These are phyloP conservation scores for Fusarium luffae DNA, from an alignment of 2,329 filamentous ascomycete species.

Conservation along the genomic window DNA sequence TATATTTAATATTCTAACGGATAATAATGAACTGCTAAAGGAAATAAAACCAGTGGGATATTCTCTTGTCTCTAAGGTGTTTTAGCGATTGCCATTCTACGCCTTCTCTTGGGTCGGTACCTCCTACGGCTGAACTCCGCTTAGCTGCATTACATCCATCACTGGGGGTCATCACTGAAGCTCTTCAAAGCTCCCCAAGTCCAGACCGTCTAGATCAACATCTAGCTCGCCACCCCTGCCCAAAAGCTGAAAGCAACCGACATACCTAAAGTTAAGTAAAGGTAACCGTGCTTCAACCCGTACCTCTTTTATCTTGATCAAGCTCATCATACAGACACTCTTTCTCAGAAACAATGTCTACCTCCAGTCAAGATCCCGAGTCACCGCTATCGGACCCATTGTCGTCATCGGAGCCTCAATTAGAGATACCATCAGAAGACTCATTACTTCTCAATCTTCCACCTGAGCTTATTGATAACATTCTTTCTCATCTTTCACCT, in stretches of 20 bases:
- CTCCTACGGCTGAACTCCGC: slow-evolving; percentile 23
- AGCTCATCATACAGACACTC: slow-evolving; percentile 3
- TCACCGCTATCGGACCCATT: neutral
- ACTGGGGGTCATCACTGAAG: slow-evolving; percentile 2
- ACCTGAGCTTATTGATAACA: slow-evolving; percentile 77
- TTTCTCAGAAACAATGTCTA: neutral
- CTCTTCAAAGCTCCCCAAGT: slow-evolving; percentile 7
- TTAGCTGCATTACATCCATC: slow-evolving; percentile 15
- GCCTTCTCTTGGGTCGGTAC: neutral
- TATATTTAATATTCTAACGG: neutral
- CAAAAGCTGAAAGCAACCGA: neutral
- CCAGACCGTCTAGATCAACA: slow-evolving; percentile 13
- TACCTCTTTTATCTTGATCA: neutral
- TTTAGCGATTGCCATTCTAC: neutral
- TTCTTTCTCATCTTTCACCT: slow-evolving; percentile 74
- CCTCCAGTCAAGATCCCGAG: neutral
- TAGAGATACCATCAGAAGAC: neutral
- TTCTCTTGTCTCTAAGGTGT: neutral
- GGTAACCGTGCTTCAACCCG: neutral
- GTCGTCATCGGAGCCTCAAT: neutral
- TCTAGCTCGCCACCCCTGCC: slow-evolving; percentile 11
- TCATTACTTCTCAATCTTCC: slow-evolving; percentile 69
- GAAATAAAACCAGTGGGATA: neutral
- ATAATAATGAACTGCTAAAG: neutral
- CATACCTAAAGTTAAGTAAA: neutral